phyloP scores from a whole-genome alignment of 2,329 filamentous ascomycete species.

The Pseudocercospora eumusae region DNA sequence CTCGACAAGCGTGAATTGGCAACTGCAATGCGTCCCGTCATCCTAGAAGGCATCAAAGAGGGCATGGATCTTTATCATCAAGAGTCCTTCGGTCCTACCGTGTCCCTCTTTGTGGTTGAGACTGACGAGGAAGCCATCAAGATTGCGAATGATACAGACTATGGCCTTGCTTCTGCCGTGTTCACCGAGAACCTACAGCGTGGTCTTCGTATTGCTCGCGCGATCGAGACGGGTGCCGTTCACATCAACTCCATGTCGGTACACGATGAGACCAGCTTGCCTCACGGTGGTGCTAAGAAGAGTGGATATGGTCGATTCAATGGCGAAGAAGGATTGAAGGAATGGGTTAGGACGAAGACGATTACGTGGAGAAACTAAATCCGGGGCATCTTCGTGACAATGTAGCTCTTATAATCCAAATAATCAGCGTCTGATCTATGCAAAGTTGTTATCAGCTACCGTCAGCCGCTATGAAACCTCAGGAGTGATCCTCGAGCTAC shows the following conservation, averaged over 20 bases:
- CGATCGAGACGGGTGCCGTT: slow-evolving; percentile 60
- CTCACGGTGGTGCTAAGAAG: slow-evolving; percentile 51
- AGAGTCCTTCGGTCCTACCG: slow-evolving; percentile 75
- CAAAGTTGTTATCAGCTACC: too few relatives aligned
- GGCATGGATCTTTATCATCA: slow-evolving; percentile 72
- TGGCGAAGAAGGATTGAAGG: slow-evolving; percentile 47
- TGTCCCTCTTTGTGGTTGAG: slow-evolving; percentile 66
- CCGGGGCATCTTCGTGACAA: neutral
- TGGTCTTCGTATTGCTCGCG: slow-evolving; percentile 44
- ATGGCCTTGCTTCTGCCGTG: slow-evolving; percentile 68
- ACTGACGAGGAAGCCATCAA: slow-evolving; percentile 68
- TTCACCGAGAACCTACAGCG: slow-evolving; percentile 67
- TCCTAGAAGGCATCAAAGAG: slow-evolving; percentile 65
- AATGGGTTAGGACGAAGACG: slow-evolving; percentile 46
- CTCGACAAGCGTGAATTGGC: slow-evolving; percentile 29
- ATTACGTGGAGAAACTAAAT: slow-evolving; percentile 27
- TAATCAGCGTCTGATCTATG: too few relatives aligned
- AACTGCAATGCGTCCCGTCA: slow-evolving; percentile 60
- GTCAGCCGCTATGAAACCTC: too few relatives aligned
- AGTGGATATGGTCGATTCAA: slow-evolving; percentile 53
- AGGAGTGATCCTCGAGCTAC: too few relatives aligned
- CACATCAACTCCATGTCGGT: slow-evolving; percentile 54
- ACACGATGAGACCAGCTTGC: slow-evolving; percentile 49
- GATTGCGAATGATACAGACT: slow-evolving; percentile 78
- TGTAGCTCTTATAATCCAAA: too few relatives aligned